Evolutionary conservation across 495 filamentous ascomycete genomes (phyloP), one percentile per base, ranked within the genome.

Genomic region (Penicillium bialowiezense): DNA sequence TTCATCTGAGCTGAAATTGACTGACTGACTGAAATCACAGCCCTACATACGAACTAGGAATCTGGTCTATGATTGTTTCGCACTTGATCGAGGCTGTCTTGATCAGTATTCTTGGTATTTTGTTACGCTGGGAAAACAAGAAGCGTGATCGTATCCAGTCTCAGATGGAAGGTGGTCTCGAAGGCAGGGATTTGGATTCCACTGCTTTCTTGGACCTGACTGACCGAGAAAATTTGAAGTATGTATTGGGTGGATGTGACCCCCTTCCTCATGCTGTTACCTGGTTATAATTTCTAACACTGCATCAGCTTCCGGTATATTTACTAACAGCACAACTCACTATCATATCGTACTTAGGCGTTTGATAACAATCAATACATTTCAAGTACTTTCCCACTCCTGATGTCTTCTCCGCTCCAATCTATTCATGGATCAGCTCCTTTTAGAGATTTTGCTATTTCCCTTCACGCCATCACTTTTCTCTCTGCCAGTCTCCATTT

Each of bases 1-100:
- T n/a, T 45, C 1, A 23, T 12, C 42, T 18, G 7, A 5, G n/a
- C 2, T 9, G 24, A 12, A 18, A 26, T 4, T 26, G 8, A 26
- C 23, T 26, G 37, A 33, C 47, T 49, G 41, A 56, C 38, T 7
- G 5, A 9, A 26, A 1, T 10, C 15, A 14, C 17, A 75, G 71
- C 15, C 81, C 80, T 15, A 67, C 66, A 3, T 85, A 85, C 48
- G 50, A 60, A 2, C 75, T 84, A 14, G 82, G 80, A 4, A 82
- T 86, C 39, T 83, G 80, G 69, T 78, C 75, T 1, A 82, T 84
- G 71, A 81, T 87, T 44, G 77, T 83, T 6, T 77, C 75, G 9
- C 80, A 84, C 51, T 58, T 82, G 15, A 68, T 78, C 31, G 77
- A 83, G 58, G 76, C 72, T 17, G 57, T 69, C 14, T 55, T 81